These are phyloP conservation scores for Corchorus olitorius DNA, from an alignment of 345 rosid genomes.

Conservation along the genomic window DNA sequence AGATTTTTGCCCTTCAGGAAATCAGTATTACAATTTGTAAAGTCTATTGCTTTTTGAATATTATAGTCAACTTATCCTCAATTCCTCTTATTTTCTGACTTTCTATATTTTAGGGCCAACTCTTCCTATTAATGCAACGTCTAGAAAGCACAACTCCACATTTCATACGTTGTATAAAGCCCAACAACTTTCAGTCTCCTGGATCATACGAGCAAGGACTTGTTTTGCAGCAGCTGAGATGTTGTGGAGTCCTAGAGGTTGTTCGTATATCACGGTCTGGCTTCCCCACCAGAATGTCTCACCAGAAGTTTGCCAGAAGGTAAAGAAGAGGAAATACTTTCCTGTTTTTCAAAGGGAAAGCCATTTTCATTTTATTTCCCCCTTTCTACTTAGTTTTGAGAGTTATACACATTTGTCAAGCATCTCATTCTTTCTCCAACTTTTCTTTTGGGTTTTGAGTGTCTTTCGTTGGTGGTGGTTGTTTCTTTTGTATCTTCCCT, in stretches of 20 bases:
- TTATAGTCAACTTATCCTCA: slow-evolving; percentile 16
- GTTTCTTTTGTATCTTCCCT: slow-evolving; percentile 23
- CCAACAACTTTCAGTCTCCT: slow-evolving; percentile 90
- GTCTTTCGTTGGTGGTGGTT: slow-evolving; percentile 11
- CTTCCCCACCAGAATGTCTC: slow-evolving; percentile 96
- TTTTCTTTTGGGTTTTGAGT: background rate
- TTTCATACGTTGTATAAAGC: slow-evolving; percentile 97
- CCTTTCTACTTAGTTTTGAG: background rate
- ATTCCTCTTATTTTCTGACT: slow-evolving; percentile 17
- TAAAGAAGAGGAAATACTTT: slow-evolving; percentile 21
- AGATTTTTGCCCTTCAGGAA: background rate
- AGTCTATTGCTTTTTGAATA: background rate
- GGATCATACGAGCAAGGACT: slow-evolving; percentile 89
- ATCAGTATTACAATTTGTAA: background rate
- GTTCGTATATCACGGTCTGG: slow-evolving; percentile 98
- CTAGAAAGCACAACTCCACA: slow-evolving; percentile 94
- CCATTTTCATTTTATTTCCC: background rate
- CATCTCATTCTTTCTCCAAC: background rate
- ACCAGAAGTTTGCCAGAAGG: slow-evolving; percentile 97
- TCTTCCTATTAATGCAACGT: slow-evolving; percentile 95
- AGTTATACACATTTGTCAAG: slow-evolving; percentile 3
- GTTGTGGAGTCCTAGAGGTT: slow-evolving; percentile 98
- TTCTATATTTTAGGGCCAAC: slow-evolving; percentile 66
- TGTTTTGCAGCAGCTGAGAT: slow-evolving; percentile 90
- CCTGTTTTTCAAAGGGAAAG: slow-evolving; percentile 5